phyloP scores from a whole-genome alignment of 2,329 filamentous ascomycete species.

The Thelonectria discophora region DNA sequence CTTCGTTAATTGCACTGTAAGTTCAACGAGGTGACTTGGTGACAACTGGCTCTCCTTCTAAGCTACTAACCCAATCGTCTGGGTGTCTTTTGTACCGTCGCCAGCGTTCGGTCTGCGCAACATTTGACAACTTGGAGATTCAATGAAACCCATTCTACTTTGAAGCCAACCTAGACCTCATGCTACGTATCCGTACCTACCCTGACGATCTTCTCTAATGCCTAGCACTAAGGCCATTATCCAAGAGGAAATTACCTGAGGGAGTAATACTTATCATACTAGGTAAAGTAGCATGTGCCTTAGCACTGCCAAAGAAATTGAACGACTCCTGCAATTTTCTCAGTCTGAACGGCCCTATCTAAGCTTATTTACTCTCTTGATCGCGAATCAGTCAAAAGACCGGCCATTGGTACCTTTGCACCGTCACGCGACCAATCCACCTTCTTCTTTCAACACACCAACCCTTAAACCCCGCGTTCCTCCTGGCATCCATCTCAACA shows the following conservation, averaged over 20 bases:
- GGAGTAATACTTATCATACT: too few relatives aligned
- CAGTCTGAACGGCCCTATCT: constrained; percentile 14
- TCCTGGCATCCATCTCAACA: not conserved
- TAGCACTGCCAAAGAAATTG: too few relatives aligned
- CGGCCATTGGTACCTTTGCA: not conserved
- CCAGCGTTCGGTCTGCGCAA: too few relatives aligned
- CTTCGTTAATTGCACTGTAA: not conserved
- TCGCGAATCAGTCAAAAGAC: not conserved
- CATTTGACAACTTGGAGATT: too few relatives aligned
- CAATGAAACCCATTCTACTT: too few relatives aligned
- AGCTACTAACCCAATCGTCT: not conserved
- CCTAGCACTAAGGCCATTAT: too few relatives aligned
- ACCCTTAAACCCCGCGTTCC: not conserved
- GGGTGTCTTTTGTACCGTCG: not conserved
- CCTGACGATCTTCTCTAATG: too few relatives aligned
- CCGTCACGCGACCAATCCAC: not conserved
- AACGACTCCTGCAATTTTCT: not conserved
- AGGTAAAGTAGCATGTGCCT: too few relatives aligned
- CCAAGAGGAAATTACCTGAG: too few relatives aligned
- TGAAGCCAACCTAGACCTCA: too few relatives aligned
- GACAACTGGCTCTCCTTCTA: not conserved
- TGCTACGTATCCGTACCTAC: too few relatives aligned
- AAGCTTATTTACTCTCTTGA: not conserved
- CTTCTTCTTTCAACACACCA: not conserved
- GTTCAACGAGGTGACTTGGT: not conserved